These are phyloP conservation scores for Cyclaneusma minus DNA, from an alignment of 2,329 filamentous ascomycete genomes.

Conservation along the genomic window DNA sequence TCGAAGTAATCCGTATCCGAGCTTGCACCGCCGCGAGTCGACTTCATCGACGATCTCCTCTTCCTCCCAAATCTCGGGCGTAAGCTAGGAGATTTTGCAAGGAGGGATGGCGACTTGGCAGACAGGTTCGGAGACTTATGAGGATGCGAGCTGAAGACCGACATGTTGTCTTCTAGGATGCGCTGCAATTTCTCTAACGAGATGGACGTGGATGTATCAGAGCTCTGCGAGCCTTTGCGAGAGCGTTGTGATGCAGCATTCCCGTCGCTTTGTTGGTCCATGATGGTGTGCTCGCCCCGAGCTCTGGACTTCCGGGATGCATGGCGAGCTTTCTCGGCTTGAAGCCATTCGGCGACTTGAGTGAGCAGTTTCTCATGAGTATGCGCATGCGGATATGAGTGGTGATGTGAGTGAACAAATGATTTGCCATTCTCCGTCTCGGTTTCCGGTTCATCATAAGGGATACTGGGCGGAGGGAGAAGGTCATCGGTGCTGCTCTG, in stretches of 20 bases:
- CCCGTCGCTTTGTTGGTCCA: constrained; percentile 4
- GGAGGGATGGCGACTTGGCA: background rate
- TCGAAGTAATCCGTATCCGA: constrained; percentile 81
- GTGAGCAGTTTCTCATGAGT: constrained; percentile 41
- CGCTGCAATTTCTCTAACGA: constrained; percentile 69
- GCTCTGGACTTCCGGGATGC: constrained; percentile 35
- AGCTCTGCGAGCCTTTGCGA: constrained; percentile 40
- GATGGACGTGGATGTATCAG: constrained; percentile 51
- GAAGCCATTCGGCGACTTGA: constrained; percentile 72
- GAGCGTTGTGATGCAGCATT: constrained; percentile 9
- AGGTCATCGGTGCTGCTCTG: constrained; percentile 13
- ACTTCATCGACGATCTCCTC: constrained; percentile 26
- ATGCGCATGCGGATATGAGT: constrained; percentile 22
- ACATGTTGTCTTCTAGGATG: constrained; percentile 59
- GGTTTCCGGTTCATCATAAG: constrained; percentile 13
- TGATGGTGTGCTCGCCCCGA: constrained; percentile 14
- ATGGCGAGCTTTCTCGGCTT: constrained; percentile 59
- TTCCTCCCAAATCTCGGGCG: constrained; percentile 27
- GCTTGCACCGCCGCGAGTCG: constrained; percentile 42
- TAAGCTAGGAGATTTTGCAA: constrained; percentile 11
- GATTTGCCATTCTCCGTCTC: constrained; percentile 13
- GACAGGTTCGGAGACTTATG: constrained; percentile 25
- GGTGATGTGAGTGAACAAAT: constrained; percentile 13
- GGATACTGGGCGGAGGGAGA: constrained; percentile 4
- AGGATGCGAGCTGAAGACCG: constrained; percentile 32